Base-by-base conservation (phyloP, 2,329 filamentous ascomycete species). In the Hypoxylon sp. region DNA sequence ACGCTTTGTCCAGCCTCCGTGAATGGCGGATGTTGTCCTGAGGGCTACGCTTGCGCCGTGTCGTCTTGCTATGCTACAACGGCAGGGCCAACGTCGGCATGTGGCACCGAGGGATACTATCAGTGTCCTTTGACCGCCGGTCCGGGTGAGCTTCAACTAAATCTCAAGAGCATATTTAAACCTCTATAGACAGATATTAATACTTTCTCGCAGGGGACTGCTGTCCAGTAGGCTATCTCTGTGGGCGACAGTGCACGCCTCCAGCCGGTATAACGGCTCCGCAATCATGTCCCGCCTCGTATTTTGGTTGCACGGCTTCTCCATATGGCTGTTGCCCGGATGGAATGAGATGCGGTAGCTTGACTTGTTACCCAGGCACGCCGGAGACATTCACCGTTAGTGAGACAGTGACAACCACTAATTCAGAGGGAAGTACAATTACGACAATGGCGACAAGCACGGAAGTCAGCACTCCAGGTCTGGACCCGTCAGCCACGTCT, bases 281-380 rank as follows among this genome's bases (percentile, higher is more conserved):
- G 6, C 75, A 78, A 60, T 78, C 75, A 14, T 89, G 87, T 57
- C 80, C 81, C 5, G 68, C 78, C 1, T 80, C 77, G 64, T 84
- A 82, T 50, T 84, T 80, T 60, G 77, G 82, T 2, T 89, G 87
- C 63, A 82, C 87, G 1, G 72, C 82, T 4, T 85, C 83, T 0
- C 69, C 85, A 56, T 85, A 82, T 63, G 87, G 86, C 0, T 89
- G 87, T 68, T 89, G 87, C 72, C 76, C 76, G 2, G 81, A 76
- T 50, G 83, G 83, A 3, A 81, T 85, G 80, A 83, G 76, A 25
- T 89, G 87, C 71, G 86, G 80, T 2, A 58, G 75, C 1, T 77
- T 73, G 17, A 75, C 73, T 13, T 89, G 87, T 72, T 88, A 85
- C 64, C 79, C 82, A 1, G 85, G 83, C 0, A 78, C 77, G 0